phyloP scores from a whole-genome alignment of 148 eudicot genomes.

The Rhododendron simsii region DNA sequence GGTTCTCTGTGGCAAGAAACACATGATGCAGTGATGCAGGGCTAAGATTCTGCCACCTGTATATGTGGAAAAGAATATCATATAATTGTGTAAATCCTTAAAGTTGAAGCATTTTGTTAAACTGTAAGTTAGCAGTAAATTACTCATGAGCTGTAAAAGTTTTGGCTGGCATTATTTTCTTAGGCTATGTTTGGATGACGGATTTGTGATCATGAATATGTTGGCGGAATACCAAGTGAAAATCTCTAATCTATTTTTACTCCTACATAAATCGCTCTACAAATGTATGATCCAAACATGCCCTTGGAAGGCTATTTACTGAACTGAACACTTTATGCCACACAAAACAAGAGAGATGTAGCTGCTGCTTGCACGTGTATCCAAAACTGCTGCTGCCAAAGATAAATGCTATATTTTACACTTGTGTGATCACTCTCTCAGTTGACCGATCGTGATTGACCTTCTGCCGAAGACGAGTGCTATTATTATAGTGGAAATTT shows the following conservation, averaged over 20 bases:
- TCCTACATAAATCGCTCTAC: background rate
- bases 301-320: background rate
- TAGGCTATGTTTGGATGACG: background rate
- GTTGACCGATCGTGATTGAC: too few relatives aligned
- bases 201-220: background rate
- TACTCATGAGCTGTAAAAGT: background rate
- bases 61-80: background rate
- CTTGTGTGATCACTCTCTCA: too few relatives aligned
- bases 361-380: background rate
- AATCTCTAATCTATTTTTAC: too few relatives aligned
- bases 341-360: background rate
- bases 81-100: background rate
- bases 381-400: too few relatives aligned
- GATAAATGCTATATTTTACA: too few relatives aligned
- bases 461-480: too few relatives aligned
- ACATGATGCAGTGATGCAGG: background rate
- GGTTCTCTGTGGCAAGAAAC: conserved; percentile 24
- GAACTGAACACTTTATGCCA: background rate
- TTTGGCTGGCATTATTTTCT: background rate
- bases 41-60: background rate
- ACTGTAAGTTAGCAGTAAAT: background rate
- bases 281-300: background rate
- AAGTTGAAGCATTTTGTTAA: background rate
- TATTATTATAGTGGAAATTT: too few relatives aligned
- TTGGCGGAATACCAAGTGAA: too few relatives aligned